Evolutionary conservation across 495 filamentous ascomycete genomes (phyloP), one percentile per base, ranked within the genome.

Genomic region (Penicillium samsonianum): DNA sequence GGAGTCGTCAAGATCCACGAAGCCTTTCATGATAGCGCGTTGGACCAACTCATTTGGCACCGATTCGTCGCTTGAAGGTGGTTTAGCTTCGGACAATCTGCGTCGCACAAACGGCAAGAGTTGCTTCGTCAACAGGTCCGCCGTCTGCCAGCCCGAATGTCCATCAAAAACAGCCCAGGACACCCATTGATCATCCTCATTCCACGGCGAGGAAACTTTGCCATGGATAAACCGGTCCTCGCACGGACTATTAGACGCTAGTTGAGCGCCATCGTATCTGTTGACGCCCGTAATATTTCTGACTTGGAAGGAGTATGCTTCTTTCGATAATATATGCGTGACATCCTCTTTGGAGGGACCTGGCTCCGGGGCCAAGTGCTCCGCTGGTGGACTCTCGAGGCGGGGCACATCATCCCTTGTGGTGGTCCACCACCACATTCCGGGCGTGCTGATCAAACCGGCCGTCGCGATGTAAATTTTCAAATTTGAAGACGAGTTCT

Each of bases 81-180:
- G 52, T 54, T 64, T 58, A 17, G 63, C 58, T 33, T 70, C 65
- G 11, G 31, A 42, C 20, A 78, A 63, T 12, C 72, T 68, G 14
- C 65, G 59, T 30, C 65, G 64, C 4, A 84, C 72, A 30, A 70
- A 76, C 0, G 73, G 73, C 26, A 81, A 56, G 0, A 83, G 67
- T 22, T 74, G 65, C 22, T 65, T 61, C 31, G 67, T 69, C 9
- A 84, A 63, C 5, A 78, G 41, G 3, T 70, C 62, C 8, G 80
- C 73, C 11, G 79, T 76, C 38, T 79, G 72, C 56, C 67, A 71
- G 11, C 79, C 80, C 12, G 68, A 64, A 60, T 84, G 81, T 2
- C 82, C 82, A 55, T 84, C 82, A 49, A 78, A 83, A 9, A 80
- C 64, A 7, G 53, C 75, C 71, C 73, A 79, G 14, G 74, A 70